Evolutionary conservation across 2,329 filamentous ascomycete genomes (phyloP).

Genomic region (Phoma sp.): DNA sequence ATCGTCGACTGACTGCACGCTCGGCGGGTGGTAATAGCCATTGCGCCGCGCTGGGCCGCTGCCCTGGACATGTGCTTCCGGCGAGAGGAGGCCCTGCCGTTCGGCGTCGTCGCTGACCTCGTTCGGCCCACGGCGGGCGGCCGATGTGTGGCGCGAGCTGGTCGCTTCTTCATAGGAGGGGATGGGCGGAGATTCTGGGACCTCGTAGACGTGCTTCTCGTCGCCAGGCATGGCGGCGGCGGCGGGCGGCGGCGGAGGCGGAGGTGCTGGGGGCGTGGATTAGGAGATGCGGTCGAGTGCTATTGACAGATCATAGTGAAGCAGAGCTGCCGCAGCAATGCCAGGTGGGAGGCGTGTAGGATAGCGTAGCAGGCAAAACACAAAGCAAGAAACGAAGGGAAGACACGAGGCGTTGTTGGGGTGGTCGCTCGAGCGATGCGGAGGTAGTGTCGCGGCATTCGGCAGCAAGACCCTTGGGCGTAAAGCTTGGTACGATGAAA

Average conservation of each 20-base stretch:
- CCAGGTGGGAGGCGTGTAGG: not conserved
- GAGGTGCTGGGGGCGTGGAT: constrained; percentile 4
- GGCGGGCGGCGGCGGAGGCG: constrained; percentile 17
- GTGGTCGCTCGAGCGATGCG: constrained; percentile 14
- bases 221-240: constrained; percentile 45
- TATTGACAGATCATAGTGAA: constrained; percentile 11
- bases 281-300: constrained; percentile 2
- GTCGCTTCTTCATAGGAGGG: constrained; percentile 84
- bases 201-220: constrained; percentile 49
- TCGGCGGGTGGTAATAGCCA: constrained; percentile 73
- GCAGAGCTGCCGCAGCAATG: not conserved
- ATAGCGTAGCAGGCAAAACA: not conserved
- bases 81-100: constrained; percentile 74
- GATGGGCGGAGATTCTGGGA: constrained; percentile 68
- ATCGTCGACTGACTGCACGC: constrained; percentile 78
- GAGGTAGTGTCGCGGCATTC: not conserved
- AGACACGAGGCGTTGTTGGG: not conserved
- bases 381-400: constrained; percentile 10
- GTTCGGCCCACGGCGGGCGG: constrained; percentile 59
- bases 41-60: constrained; percentile 40
- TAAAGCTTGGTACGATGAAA: constrained; percentile 24
- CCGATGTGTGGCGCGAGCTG: constrained; percentile 58
- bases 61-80: constrained; percentile 46
- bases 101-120: constrained; percentile 74
- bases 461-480: not conserved